A percentile compares a stretch with the other conserved stretches of the same genome.
These are phyloP conservation scores for Meira nashicola DNA, from an alignment of 1,284 basidiomycete species.

Conservation along the genomic window DNA sequence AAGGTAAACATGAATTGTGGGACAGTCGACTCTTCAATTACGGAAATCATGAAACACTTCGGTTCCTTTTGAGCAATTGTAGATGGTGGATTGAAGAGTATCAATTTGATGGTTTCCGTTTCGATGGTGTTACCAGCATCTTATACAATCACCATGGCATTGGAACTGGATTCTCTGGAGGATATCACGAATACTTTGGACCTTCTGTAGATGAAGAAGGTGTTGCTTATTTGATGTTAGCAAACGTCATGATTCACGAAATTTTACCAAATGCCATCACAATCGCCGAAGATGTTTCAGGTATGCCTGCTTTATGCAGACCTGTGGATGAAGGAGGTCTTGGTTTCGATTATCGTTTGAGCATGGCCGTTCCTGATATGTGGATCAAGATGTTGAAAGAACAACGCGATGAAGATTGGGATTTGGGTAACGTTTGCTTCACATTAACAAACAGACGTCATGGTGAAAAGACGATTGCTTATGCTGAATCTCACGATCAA, in stretches of 20 bases:
- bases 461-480: slow-evolving; percentile 85
- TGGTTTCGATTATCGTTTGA: slow-evolving; percentile 93
- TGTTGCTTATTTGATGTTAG: slow-evolving; percentile 93
- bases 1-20: slow-evolving; percentile 92
- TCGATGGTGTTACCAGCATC: slow-evolving; percentile 98
- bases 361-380: slow-evolving; percentile 99
- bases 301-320: slow-evolving; percentile 89
- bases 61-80: slow-evolving; percentile 90
- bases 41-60: slow-evolving; percentile 82
- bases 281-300: slow-evolving; percentile 95
- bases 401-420: slow-evolving; percentile 79
- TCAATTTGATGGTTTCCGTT: slow-evolving; percentile 93
- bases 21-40: slow-evolving; percentile 89
- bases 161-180: slow-evolving; percentile 92
- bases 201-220: slow-evolving; percentile 76
- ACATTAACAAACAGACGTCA: slow-evolving; percentile 85
- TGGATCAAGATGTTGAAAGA: slow-evolving; percentile 99
- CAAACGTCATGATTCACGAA: slow-evolving; percentile 81
- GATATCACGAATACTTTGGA: slow-evolving; percentile 97
- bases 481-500: slow-evolving; percentile 95
- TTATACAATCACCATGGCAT: slow-evolving; percentile 97
- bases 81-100: slow-evolving; percentile 94
- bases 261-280: slow-evolving; percentile 77
- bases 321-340: slow-evolving; percentile 78
- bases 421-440: slow-evolving; percentile 78